These are phyloP conservation scores for Circinella minor DNA, from an alignment of 371 early-diverging fungal genomes.

Conservation along the genomic window DNA sequence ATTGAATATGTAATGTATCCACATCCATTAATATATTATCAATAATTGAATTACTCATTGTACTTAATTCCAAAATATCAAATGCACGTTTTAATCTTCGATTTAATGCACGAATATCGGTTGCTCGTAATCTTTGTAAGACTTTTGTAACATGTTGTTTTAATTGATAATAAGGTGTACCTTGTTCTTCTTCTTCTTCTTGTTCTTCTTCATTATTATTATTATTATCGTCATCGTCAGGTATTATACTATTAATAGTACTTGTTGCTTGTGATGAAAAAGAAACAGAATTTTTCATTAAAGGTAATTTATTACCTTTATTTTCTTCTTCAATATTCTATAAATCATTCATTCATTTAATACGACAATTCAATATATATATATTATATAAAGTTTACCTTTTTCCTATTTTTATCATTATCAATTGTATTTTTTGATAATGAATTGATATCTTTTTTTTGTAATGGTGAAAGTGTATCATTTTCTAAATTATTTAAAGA, in stretches of 20 bases:
- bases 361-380: too few species aligned
- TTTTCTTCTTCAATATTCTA: neutral
- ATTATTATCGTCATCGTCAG: neutral
- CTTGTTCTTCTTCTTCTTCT: neutral
- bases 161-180: conserved; percentile 18
- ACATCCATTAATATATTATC: conserved; percentile 70
- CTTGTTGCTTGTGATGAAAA: conserved; percentile 17
- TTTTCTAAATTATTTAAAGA: neutral
- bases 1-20: conserved; percentile 52
- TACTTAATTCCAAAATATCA: conserved; percentile 74
- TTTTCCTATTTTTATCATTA: neutral
- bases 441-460: neutral
- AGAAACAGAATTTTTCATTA: conserved; percentile 26
- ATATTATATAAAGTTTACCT: neutral
- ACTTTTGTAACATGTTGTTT: conserved; percentile 27
- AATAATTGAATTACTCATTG: conserved; percentile 76
- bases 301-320: neutral
- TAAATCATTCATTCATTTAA: too few species aligned
- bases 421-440: neutral
- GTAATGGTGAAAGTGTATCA: conserved; percentile 2
- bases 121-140: conserved; percentile 53
- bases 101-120: conserved; percentile 65
- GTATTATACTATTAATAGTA: conserved; percentile 3
- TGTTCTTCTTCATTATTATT: conserved; percentile 7
- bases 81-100: conserved; percentile 64